Evolutionary conservation across 768 basidiomycete genomes (phyloP).

Genomic region (Trametes villosa): DNA sequence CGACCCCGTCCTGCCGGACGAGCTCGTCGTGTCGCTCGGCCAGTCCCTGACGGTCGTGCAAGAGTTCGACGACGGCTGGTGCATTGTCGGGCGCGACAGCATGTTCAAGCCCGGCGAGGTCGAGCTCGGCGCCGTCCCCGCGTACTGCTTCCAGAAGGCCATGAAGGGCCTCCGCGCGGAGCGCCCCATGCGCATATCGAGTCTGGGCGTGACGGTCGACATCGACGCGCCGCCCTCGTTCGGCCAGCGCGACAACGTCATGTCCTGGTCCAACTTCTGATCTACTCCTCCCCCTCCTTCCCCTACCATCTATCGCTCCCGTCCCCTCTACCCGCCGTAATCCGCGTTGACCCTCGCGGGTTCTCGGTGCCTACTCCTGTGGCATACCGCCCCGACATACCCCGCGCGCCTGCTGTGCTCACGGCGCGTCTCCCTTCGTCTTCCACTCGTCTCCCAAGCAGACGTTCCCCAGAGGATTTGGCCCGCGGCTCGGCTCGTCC

Average conservation of each 20-base stretch:
- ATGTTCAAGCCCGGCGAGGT: conserved; percentile 43
- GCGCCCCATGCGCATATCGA: conserved; percentile 61
- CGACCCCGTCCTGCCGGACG: conserved; percentile 73
- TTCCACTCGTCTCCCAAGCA: conserved; percentile 4
- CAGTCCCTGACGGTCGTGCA: conserved; percentile 67
- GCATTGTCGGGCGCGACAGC: conserved; percentile 64
- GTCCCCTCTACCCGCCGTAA: neutral
- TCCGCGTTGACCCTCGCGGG: neutral
- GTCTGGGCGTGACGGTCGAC: conserved; percentile 63
- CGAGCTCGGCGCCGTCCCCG: conserved; percentile 74
- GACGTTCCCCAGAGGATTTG: conserved; percentile 22
- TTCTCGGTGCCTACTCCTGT: neutral
- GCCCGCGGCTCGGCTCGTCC: neutral
- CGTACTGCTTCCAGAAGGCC: conserved; percentile 76
- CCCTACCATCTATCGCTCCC: neutral
- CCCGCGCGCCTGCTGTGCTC: conserved; percentile 10
- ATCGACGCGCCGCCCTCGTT: conserved; percentile 42
- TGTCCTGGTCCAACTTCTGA: conserved; percentile 76
- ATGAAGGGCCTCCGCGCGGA: conserved; percentile 61
- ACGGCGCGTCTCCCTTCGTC: neutral
- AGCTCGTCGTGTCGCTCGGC: conserved; percentile 60
- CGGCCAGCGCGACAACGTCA: conserved; percentile 50
- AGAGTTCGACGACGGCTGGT: conserved; percentile 83
- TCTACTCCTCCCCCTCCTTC: neutral
- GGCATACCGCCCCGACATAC: conserved; percentile 4